Base-by-base conservation (phyloP, 257 asterid genomes). In the Leonotis leonurus region DNA sequence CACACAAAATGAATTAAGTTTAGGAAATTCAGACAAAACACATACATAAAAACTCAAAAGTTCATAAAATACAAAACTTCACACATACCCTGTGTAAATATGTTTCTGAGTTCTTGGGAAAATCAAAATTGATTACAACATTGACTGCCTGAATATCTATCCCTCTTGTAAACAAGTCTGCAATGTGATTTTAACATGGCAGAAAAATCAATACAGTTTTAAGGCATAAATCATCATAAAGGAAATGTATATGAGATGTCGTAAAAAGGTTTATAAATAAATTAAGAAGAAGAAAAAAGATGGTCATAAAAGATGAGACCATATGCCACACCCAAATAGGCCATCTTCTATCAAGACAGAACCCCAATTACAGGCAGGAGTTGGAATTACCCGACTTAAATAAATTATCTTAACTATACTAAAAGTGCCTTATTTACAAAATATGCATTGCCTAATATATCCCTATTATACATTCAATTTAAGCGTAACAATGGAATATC, bases 61-160 rank as follows among this genome's bases (percentile, higher is more conserved):
- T 6, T 48, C 21, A 37, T 21, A 37, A 11, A 36, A 0, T 11
- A 11, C 35, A 45, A 69, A 32, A 21, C 39, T 40, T 45, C 60
- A 56, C 53, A 62, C 83, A 25, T 80, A 86, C 96, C 93, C 96
- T 83, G 84, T 89, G 96, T 60, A 89, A 54, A 59, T 89, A 89
- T 43, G 96, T 89, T 70, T 89, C 96, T 26, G 95, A 70, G 62
- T 80, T 89, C 82, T 82, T 89, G 0, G 95, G 96, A 36, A 89
- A 86, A 74, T 88, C 96, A 74, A 88, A 85, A 71, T 88, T 88
- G 75, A 88, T 83, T 24, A 88, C 94, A 5, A 88, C 96, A 44
- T 89, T 89, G 64, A 89, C 96, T 11, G 96, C 95, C 75, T 89
- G 96, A 44, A 89, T 89, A 70, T 89, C 96, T 56, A 89, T 89